Evolutionary conservation across 106 monocot genomes (phyloP), one percentile per base, ranked within the genome.

Genomic region (Dioscorea zingiberensis): DNA sequence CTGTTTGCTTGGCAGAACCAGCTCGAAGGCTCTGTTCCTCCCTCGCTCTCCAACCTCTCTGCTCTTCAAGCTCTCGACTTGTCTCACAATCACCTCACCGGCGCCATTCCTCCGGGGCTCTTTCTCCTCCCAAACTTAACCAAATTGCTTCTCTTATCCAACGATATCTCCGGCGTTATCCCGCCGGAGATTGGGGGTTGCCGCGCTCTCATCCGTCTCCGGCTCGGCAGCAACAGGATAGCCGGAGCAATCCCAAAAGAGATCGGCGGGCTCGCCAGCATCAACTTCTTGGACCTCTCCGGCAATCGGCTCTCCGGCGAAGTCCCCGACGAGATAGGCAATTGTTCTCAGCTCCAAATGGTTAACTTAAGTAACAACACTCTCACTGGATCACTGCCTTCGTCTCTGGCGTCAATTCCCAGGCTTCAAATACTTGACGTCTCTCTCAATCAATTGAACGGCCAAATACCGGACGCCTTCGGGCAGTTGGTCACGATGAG

Each of bases 1-100:
- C 59, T 97, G 27, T 85, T 86, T 45, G 87, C 91, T 18, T 97
- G 95, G 95, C 74, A 91, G 70, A 97, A 91, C 65, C 87, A 88
- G 60, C 71, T 97, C 3, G 91, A 91, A 54, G 95, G 95, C n/a
- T 71, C 82, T 71, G 85, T 97, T 13, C 95, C 91, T 12, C 46
- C 69, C 1, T 55, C 85, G 0, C 72, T 97, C 3, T 70, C 81
- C 10, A 65, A 72, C 18, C 78, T 88, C 61, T 64, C 78, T 19
- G 74, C 54, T 32, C 88, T 97, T 17, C 85, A 91, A 27, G 72
- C 87, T 7, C 64, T 97, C 17, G 95, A 97, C 57, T 77, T 97
- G 38, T 88, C 88, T 1, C 91, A 88, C 67, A 97, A 97, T 48
- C 83, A 79, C 63, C 78, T 91, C 64, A 91, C 91, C 48, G 95